phyloP scores from a whole-genome alignment of 2,329 filamentous ascomycete species.

The Plectosphaerella sp. region DNA sequence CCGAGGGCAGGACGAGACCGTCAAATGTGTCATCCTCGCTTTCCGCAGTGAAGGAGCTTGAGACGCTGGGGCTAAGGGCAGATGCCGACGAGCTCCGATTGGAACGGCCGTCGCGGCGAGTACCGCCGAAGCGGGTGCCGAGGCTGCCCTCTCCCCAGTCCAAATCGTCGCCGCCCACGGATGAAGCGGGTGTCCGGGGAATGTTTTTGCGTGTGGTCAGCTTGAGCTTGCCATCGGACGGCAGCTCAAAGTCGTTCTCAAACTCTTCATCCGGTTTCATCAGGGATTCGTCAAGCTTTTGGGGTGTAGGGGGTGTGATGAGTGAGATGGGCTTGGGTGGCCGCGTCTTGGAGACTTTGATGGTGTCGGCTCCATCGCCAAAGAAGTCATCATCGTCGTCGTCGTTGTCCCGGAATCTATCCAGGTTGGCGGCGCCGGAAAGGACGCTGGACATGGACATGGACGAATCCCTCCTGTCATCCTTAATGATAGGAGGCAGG shows the following conservation, averaged over 20 bases:
- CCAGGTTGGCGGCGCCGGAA: slow-evolving; percentile 50
- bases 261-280: slow-evolving; percentile 57
- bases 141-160: slow-evolving; percentile 94
- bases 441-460: slow-evolving; percentile 27
- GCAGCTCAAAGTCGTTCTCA: slow-evolving; percentile 69
- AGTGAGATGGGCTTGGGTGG: slow-evolving; percentile 45
- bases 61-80: slow-evolving; percentile 85
- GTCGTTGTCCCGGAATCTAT: slow-evolving; percentile 58
- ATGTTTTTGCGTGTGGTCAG: slow-evolving; percentile 59
- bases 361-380: slow-evolving; percentile 59
- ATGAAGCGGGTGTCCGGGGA: slow-evolving; percentile 56
- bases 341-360: slow-evolving; percentile 61
- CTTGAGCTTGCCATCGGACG: slow-evolving; percentile 60
- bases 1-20: slow-evolving; percentile 79
- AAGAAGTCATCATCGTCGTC: slow-evolving; percentile 61
- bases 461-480: slow-evolving; percentile 23
- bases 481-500: slow-evolving; percentile 19
- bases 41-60: slow-evolving; percentile 85
- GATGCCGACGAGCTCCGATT: slow-evolving; percentile 83
- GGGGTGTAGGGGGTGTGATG: slow-evolving; percentile 51
- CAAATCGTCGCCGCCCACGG: slow-evolving; percentile 62
- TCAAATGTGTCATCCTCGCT: slow-evolving; percentile 92
- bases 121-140: slow-evolving; percentile 85
- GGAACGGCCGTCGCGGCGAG: slow-evolving; percentile 72
- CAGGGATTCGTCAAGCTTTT: slow-evolving; percentile 31